Percentiles rank a stretch among this genome's conserved stretches.
These are phyloP conservation scores for Podosphaera leucotricha DNA, from an alignment of 2,329 filamentous ascomycete genomes.

Conservation along the genomic window DNA sequence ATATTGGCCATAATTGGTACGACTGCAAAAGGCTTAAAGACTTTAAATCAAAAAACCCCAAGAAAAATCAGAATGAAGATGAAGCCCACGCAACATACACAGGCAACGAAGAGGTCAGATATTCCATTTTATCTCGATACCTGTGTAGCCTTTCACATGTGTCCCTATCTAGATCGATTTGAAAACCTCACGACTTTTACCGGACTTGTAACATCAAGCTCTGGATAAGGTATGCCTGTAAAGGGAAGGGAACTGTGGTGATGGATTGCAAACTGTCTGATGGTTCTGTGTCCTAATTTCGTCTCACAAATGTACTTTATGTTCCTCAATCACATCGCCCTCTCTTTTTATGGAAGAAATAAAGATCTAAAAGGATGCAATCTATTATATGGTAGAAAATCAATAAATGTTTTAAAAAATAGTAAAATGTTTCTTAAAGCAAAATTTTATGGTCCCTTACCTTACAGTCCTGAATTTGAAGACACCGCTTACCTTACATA, in stretches of 20 bases:
- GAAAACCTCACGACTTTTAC: not conserved
- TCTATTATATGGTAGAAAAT: not conserved
- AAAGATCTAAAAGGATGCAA: not conserved
- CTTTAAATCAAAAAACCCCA: too few relatives aligned
- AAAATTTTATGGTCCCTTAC: not conserved
- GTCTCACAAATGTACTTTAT: not conserved
- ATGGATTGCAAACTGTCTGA: not conserved
- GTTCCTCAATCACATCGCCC: not conserved
- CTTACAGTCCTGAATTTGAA: not conserved
- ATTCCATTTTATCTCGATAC: slow-evolving; percentile 1
- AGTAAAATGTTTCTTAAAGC: not conserved
- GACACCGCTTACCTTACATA: not conserved
- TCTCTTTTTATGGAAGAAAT: not conserved
- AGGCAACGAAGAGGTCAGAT: too few relatives aligned
- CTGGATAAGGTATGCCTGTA: not conserved
- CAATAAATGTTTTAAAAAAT: not conserved
- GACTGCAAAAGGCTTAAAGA: too few relatives aligned
- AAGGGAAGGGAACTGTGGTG: not conserved
- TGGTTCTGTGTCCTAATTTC: not conserved
- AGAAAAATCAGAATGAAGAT: too few relatives aligned
- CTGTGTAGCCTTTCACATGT: not conserved
- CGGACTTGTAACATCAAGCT: not conserved
- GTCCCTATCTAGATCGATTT: slow-evolving; percentile 1
- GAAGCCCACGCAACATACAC: too few relatives aligned
- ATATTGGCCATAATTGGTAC: too few relatives aligned